Percentiles rank a stretch among this genome's conserved stretches.
Conservation (phyloP, 1,284 basidiomycete genomes). For the Ustilago crameri region DNA sequence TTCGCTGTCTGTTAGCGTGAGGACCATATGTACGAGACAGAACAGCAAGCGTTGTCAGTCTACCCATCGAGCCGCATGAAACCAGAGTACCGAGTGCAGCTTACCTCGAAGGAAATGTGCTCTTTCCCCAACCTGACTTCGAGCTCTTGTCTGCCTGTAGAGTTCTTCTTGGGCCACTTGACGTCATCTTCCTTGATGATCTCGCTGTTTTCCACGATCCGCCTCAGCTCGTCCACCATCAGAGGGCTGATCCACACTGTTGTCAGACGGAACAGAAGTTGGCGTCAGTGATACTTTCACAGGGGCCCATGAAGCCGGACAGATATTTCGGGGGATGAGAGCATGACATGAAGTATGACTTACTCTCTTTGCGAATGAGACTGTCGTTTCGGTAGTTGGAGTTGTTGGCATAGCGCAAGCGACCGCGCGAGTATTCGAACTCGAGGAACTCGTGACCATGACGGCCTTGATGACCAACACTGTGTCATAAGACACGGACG, state of each 20-base stretch:
- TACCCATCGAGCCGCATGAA: no score
- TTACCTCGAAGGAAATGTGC: conserved; percentile 95
- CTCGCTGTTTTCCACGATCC: conserved; percentile 93
- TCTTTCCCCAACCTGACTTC: conserved; percentile 93
- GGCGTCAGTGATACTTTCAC: background rate
- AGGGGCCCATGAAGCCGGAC: no score
- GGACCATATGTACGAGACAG: no score
- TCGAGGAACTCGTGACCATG: conserved; percentile 79
- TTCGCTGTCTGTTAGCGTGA: conserved; percentile 86
- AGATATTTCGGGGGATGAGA: no score
- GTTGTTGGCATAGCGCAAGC: conserved; percentile 97
- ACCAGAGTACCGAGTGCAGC: conserved; percentile 47
- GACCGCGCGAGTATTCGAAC: conserved; percentile 96
- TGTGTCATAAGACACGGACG: conserved; percentile 8
- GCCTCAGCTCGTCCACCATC: conserved; percentile 90
- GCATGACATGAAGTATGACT: conserved; percentile 69
- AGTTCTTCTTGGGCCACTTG: conserved; percentile 98
- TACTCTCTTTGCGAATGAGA: conserved; percentile 97
- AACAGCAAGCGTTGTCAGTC: no score
- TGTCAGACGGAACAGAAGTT: background rate
- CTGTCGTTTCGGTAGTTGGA: conserved; percentile 98
- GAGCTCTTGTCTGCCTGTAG: conserved; percentile 96
- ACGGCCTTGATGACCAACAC: conserved; percentile 64
- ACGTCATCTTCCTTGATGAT: conserved; percentile 97
- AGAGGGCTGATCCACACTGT: conserved; percentile 93